Evolutionary conservation across 495 filamentous ascomycete genomes (phyloP), one percentile per base, ranked within the genome.

Genomic region (Podospora pseudocomata): DNA sequence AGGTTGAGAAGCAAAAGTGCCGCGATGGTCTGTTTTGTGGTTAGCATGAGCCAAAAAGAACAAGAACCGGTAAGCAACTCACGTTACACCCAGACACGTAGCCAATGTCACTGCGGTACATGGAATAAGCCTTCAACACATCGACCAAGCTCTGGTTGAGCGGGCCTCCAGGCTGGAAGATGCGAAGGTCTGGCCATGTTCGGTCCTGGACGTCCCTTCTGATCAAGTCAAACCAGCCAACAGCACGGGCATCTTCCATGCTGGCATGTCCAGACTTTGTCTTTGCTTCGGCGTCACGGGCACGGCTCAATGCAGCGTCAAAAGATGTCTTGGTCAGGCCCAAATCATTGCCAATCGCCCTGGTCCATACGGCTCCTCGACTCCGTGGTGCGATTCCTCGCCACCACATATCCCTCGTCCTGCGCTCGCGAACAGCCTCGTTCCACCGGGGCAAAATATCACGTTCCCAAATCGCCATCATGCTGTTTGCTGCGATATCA

Each of bases 51-150:
- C 20, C 59, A 3, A 18, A 59, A 4, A 26, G 19, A 54, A 32
- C 0, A 57, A 13, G 66, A 28, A 19, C 15, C 20, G n/a, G 6
- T 23, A 20, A 16, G 57, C 20, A 44, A 80, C 87, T 83, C 77
- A 91, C 89, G 77, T 96, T 93, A 70, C 92, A 92, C 66, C 94
- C 93, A 65, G 88, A 86, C 64, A 94, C 86, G 70, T 96, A 97
- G 69, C 94, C 94, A 68, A 98, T 92, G 77, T 99, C 95, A 69
- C 88, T 90, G 68, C 95, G 87, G 79, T 99, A 98, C 91, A 96
- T 93, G 56, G 88, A 87, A 76, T 97, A 97, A 5, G 95, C 95
- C 69, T 89, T 86, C 62, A 97, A 82, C 3, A 98, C 89, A 78
- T 98, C 90, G 27, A 91, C 78, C 15, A 98, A 82, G 39, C 85